These are phyloP conservation scores for Alternaria triticina DNA, from an alignment of 2,329 filamentous ascomycete species.

Conservation along the genomic window DNA sequence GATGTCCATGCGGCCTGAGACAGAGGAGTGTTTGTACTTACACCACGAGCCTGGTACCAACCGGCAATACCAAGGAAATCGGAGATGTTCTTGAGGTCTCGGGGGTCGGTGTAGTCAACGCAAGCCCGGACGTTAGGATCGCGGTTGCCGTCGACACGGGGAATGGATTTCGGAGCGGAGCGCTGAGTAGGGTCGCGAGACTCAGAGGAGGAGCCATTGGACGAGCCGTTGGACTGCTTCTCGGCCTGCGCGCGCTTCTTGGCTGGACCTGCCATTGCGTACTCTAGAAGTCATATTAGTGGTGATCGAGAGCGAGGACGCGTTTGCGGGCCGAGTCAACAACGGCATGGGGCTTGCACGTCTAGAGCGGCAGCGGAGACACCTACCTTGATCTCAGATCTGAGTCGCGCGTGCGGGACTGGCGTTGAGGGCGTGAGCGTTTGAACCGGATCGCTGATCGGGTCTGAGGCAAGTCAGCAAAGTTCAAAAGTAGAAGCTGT, in stretches of 20 bases:
- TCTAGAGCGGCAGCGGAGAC: not conserved
- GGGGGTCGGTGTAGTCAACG: slow-evolving; percentile 34
- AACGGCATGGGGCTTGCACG: not conserved
- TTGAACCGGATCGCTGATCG: slow-evolving; percentile 13
- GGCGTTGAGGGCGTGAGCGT: slow-evolving; percentile 9
- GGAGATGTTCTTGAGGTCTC: slow-evolving; percentile 45
- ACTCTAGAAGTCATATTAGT: slow-evolving; percentile 28
- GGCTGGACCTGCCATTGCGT: slow-evolving; percentile 46
- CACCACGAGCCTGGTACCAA: slow-evolving; percentile 46
- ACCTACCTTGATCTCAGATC: slow-evolving; percentile 23
- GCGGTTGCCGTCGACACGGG: slow-evolving; percentile 44
- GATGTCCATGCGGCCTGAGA: slow-evolving; percentile 12
- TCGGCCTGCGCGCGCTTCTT: slow-evolving; percentile 45
- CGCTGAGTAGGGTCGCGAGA: slow-evolving; percentile 35
- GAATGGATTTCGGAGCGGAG: slow-evolving; percentile 36
- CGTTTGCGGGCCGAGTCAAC: not conserved
- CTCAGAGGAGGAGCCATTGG: slow-evolving; percentile 31
- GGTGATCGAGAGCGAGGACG: slow-evolving; percentile 7
- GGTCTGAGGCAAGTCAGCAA: slow-evolving; percentile 21
- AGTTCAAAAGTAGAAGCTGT: slow-evolving; percentile 10
- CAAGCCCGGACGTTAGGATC: slow-evolving; percentile 27
- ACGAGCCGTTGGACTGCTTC: slow-evolving; percentile 33
- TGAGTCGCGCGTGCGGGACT: not conserved
- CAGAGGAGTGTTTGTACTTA: slow-evolving; percentile 37
- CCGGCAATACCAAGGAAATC: slow-evolving; percentile 45